Evolutionary conservation across 345 rosid genomes (phyloP), one percentile per base, ranked within the genome.

Genomic region (Linum lewisii): DNA sequence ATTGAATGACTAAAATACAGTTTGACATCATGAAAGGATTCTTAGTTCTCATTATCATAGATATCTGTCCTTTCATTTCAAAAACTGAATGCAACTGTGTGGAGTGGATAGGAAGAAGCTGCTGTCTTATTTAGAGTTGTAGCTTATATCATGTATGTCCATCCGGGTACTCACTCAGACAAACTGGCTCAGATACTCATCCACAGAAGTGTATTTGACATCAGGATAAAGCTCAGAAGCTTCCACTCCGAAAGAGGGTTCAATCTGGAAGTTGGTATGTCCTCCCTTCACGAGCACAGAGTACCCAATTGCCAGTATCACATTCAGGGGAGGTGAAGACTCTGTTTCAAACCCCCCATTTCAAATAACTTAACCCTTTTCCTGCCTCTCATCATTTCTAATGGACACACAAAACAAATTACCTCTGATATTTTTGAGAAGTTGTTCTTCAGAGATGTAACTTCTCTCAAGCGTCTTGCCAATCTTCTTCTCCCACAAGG

Each of bases 351-450:
- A 29, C 5, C 5, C 5, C 34, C 34, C 34, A 29, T 29, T n/a
- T 29, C 34, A 29, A 29, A 29, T n/a, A 29, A 8, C 34, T 29
- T 26, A 26, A 26, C 32, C 32, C 32, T 29, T 29, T 29, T 29
- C 34, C 34, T 29, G 34, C 34, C 34, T 29, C 7, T 3, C 2
- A 29, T 29, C 34, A 29, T 29, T 29, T n/a, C 7, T 29, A 29
- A 29, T 29, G 34, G 34, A 29, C 34, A 1, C 34, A 29, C 2
- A 29, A 29, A 29, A 29, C 2, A 29, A 29, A 29, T 29, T 29
- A 69, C 75, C 75, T 73, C 70, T 54, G 57, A 73, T 77, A 60
- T 61, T 55, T 25, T 67, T 54, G 44, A 73, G 68, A 51, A 77
- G 56, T 24, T 68, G 61, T n/a, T 71, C 76, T 63, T 73, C 71